Base-by-base conservation (phyloP, 2,329 filamentous ascomycete species). In the Sarocladium oryzae region DNA sequence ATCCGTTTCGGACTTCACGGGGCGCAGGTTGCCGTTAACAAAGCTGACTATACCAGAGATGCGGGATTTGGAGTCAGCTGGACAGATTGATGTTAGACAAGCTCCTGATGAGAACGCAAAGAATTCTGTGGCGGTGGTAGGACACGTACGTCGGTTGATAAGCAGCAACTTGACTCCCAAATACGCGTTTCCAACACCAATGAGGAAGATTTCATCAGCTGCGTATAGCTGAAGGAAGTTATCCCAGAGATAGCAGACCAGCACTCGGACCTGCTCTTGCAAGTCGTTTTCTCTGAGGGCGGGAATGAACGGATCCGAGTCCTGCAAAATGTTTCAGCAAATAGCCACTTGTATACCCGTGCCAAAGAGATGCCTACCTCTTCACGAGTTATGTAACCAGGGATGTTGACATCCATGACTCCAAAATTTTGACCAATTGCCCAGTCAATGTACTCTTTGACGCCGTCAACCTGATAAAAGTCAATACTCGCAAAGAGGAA, bases 181-280 rank as follows among this genome's bases (percentile, higher is more conserved):
- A 61, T 93, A 95, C 1, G 93, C 88, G 59, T 89, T 85, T n/a
- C 93, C 93, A 2, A 95, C 82, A 1, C 93, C 92, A 63, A 99
- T 76, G 20, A 99, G 74, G 63, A 95, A 88, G 15, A 97, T 81
- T 50, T 92, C 82, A 5, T 85, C 82, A 0, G 79, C 75, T 2
- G 85, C 70, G 49, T 84, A 84, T 28, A 88, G 76, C 73, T 96
- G 88, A 18, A 99, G 82, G 62, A 96, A 96, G 63, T 99, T 99
- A 60, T 96, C 91, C 93, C 93, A 99, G 13, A 99, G 73, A 62
- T 96, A 97, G 54, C 79, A 83, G 4, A 92, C 82, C 10, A 96
- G 72, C 54, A 92, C 84, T 55, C 86, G 82, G 0, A 81, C 84
- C 65, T 81, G 79, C 51, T 75, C 72, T 55, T 85, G 76, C 7